Conservation (phyloP, 768 basidiomycete genomes). For the Russula olivacea region DNA sequence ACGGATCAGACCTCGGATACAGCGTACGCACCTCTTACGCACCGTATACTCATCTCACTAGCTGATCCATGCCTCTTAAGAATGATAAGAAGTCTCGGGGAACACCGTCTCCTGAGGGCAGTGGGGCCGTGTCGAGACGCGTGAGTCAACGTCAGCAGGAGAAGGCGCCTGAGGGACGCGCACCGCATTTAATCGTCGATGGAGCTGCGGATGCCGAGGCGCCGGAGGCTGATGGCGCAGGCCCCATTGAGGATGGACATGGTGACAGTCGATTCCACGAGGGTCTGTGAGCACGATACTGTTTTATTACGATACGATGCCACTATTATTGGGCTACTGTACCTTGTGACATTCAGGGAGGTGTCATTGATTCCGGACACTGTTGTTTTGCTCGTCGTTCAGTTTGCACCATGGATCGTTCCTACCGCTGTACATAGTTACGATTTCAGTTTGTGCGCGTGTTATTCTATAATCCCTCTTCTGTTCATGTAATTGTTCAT, state of each 20-base stretch:
- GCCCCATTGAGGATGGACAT: slow-evolving; percentile 15
- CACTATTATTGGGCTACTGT: too few relatives aligned
- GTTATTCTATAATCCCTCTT: too few relatives aligned
- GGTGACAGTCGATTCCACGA: slow-evolving; percentile 17
- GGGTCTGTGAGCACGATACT: background rate
- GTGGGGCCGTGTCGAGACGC: slow-evolving; percentile 36
- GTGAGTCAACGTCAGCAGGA: slow-evolving; percentile 61
- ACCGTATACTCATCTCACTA: too few relatives aligned
- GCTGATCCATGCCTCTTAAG: slow-evolving; percentile 26
- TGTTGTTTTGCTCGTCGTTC: too few relatives aligned
- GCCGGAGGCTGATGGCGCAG: slow-evolving; percentile 25
- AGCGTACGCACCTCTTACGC: slow-evolving; percentile 39
- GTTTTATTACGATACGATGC: background rate
- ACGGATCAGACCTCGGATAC: slow-evolving; percentile 42
- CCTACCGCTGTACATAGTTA: too few relatives aligned
- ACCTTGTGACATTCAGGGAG: too few relatives aligned
- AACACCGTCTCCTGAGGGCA: slow-evolving; percentile 26
- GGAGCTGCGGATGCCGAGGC: slow-evolving; percentile 11
- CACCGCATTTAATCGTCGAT: slow-evolving; percentile 30
- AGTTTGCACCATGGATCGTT: too few relatives aligned
- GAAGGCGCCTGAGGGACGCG: slow-evolving; percentile 61
- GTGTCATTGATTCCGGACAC: too few relatives aligned
- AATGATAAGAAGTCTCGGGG: slow-evolving; percentile 35
- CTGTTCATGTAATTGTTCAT: too few relatives aligned
- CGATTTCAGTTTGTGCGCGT: too few relatives aligned